Base-by-base conservation (phyloP, 2,329 filamentous ascomycete genomes). In the Verticillium zaregamsianum region DNA sequence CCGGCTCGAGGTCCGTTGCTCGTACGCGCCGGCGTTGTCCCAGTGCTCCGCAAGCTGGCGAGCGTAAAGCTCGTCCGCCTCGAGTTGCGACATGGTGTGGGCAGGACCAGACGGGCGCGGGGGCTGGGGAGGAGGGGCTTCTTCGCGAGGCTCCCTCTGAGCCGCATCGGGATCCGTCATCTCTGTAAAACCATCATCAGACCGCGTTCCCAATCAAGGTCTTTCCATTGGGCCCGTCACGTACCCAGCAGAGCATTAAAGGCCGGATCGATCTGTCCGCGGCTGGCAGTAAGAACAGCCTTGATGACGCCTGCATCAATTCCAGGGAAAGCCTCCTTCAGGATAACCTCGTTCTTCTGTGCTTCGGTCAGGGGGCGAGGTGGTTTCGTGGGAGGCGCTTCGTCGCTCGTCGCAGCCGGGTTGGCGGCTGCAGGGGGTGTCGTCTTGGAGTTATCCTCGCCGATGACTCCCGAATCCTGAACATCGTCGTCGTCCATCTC, bases 21-120 rank as follows among this genome's bases (percentile, higher is more conserved):
- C 85, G 72, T 88, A 87, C 31, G 80, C 80, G 64, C 82, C 80
- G 58, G 80, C 78, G 62, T 83, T 88, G 67, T 92, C 88, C 77
- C 93, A 98, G 69, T 97, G 93, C 75, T 97, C 90, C 2, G 94
- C 93, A 35, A 99, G 86, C 76, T 96, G 93, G 64, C 95, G 90
- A 37, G 94, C 94, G 76, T 96, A 97, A 67, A 90, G 81, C 75
- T 97, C 94, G 75, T 98, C 94, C 39, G 92, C 88, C 76, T 96
- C 92, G 60, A 99, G 73, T 78, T 99, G 95, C 64, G 85, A 90
- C 75, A 90, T 86, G 12, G 89, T 83, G 54, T 86, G 82, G 65
- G 77, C 74, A 57, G 79, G 77, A 59, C 81, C 80, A n/a, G 81
- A 75, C 8, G 92, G 91, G 57, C 92, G 86, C n/a, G 92, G 92